Evolutionary conservation across 768 basidiomycete species (phyloP).

Genomic region (Boletales sp.): DNA sequence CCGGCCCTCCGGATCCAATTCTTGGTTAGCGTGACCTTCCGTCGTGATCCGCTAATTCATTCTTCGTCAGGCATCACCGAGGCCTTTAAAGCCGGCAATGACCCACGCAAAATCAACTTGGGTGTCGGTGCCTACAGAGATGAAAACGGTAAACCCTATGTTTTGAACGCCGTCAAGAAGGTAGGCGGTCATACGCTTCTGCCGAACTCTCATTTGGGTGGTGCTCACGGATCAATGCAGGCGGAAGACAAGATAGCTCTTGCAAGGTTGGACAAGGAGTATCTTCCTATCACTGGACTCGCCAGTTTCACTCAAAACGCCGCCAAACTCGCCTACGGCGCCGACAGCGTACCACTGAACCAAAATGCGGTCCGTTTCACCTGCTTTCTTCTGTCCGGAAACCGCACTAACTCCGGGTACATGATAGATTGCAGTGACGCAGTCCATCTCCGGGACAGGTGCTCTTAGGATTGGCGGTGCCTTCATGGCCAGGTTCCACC

Average conservation of each 20-base stretch:
- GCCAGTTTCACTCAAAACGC: slow-evolving; percentile 83
- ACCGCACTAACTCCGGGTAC: neutral
- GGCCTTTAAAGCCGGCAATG: slow-evolving; percentile 94
- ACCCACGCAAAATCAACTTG: slow-evolving; percentile 92
- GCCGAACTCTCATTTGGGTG: neutral
- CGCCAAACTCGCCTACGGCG: slow-evolving; percentile 87
- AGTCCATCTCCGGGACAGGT: slow-evolving; percentile 97
- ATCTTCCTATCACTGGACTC: slow-evolving; percentile 92
- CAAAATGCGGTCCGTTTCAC: slow-evolving; percentile 65
- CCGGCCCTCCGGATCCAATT: slow-evolving; percentile 91
- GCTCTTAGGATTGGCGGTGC: slow-evolving; percentile 93
- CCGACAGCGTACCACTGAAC: slow-evolving; percentile 67
- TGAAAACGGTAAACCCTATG: slow-evolving; percentile 91
- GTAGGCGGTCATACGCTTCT: slow-evolving; percentile 37
- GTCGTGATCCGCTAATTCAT: slow-evolving; percentile 4
- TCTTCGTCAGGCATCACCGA: slow-evolving; percentile 73
- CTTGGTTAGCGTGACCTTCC: slow-evolving; percentile 53
- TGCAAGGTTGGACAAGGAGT: slow-evolving; percentile 85
- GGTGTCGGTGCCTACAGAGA: slow-evolving; percentile 98
- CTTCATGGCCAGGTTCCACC: slow-evolving; percentile 88
- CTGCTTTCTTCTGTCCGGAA: neutral
- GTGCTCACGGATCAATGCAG: slow-evolving; percentile 33
- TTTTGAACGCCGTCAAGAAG: slow-evolving; percentile 86
- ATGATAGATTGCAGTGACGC: slow-evolving; percentile 76
- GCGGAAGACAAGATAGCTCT: slow-evolving; percentile 72